A percentile compares a stretch with the other conserved stretches of the same genome.
Evolutionary conservation across 2,329 filamentous ascomycete genomes (phyloP).

Genomic region (Plenodomus lindquistii): DNA sequence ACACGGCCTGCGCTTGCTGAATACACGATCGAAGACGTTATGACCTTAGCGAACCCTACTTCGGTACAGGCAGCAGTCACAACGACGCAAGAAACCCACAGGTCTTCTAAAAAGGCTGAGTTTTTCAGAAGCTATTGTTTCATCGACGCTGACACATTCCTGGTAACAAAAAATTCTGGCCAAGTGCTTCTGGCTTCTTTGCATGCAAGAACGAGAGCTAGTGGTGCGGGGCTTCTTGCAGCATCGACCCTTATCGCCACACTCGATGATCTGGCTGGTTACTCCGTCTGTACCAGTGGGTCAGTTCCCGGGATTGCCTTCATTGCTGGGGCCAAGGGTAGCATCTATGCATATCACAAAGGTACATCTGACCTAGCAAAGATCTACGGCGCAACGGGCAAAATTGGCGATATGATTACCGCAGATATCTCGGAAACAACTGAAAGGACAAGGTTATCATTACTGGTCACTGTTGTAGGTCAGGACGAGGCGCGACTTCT

Average conservation of each 20-base stretch:
- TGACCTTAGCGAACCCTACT: conserved; percentile 12
- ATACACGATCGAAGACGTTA: conserved; percentile 33
- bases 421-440: neutral
- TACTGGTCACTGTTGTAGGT: conserved; percentile 47
- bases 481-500: conserved; percentile 39
- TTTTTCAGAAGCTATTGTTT: conserved; percentile 67
- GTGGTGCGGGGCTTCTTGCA: conserved; percentile 5
- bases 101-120: conserved; percentile 32
- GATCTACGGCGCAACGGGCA: conserved; percentile 38
- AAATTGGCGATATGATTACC: conserved; percentile 48
- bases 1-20: conserved; percentile 12
- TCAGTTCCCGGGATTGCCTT: conserved; percentile 46
- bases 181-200: conserved; percentile 55
- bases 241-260: conserved; percentile 36
- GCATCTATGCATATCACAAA: conserved; percentile 45
- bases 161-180: conserved; percentile 64
- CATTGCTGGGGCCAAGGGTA: conserved; percentile 52
- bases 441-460: conserved; percentile 21
- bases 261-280: conserved; percentile 49
- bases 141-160: conserved; percentile 55
- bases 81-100: conserved; percentile 4
- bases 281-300: conserved; percentile 52
- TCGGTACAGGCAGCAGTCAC: neutral
- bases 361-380: conserved; percentile 15
- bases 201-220: neutral